Base-by-base conservation (phyloP, 2,329 filamentous ascomycete genomes). In the Botrytis pseudocinerea region DNA sequence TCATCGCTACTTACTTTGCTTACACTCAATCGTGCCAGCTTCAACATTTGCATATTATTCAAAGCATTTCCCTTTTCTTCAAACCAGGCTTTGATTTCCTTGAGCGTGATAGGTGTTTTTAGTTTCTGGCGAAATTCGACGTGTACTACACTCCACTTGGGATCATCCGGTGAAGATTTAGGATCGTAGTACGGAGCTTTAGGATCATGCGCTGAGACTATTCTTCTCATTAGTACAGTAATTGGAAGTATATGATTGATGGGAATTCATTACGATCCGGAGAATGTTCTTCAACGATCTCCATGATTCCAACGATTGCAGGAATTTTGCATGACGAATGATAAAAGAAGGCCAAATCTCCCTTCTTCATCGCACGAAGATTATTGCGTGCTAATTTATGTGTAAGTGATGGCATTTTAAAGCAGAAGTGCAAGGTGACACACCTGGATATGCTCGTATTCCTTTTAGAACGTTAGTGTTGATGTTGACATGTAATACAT, bases 261-360 rank as follows among this genome's bases (percentile, higher is more conserved):
- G 38, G 42, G 48, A 10, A 35, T 57, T 16, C 35, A 28, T 78
- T 83, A 93, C 92, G 83, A 79, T 99, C 96, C 14, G 93, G 87
- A 2, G 91, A 91, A 77, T 93, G 92, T 80, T 97, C 95, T 76
- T 89, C 87, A 25, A 97, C 94, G 75, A 99, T 92, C 79, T 96
- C 92, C 92, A 97, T 95, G 28, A 91, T 89, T 2, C 95, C 95
- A 1, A 91, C 94, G 65, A 98, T 94, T 3, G 93, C 95, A 0
- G 95, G 94, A 38, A 91, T 88, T 81, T 97, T 97, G 83, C 93
- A 96, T 79, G 96, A 97, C 64, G 93, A 97, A 83, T 98, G 95
- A 81, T 98, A 98, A 84, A 99, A 98, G 84, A 99, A 98, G 40
- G 94, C 95, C 46, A 95, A 86, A 80, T 99, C 96, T 69, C 95